A percentile compares a stretch with the other conserved stretches of the same genome.
Conservation (phyloP, 192 early-diverging fungal genomes). For the Backusella tuberculispora region DNA sequence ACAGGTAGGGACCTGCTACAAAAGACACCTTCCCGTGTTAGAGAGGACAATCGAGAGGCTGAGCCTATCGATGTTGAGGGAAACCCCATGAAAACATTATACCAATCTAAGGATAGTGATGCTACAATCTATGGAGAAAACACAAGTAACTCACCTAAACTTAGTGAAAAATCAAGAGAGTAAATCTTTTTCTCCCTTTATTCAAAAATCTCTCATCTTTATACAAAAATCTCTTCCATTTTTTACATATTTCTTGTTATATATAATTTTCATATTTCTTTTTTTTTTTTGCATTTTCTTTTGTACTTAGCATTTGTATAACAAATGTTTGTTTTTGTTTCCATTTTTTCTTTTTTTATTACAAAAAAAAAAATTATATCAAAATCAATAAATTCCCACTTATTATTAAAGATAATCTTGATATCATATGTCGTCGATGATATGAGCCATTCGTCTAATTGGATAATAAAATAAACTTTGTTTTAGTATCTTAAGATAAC, state of each 20-base stretch:
- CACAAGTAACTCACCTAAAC: neutral
- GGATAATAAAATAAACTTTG: neutral
- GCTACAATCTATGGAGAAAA: neutral
- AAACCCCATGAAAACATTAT: conserved; percentile 5
- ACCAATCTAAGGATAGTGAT: conserved; percentile 13
- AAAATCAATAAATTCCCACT: neutral
- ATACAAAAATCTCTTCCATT: neutral
- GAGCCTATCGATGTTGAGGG: neutral
- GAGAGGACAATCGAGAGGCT: neutral
- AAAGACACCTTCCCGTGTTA: conserved; percentile 12
- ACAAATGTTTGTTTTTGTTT: neutral
- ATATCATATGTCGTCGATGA: neutral
- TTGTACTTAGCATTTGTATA: neutral
- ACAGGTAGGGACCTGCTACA: conserved; percentile 26
- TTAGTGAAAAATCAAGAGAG: neutral
- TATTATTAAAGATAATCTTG: conserved; percentile 1
- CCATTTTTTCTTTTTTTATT: too few species aligned
- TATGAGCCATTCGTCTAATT: neutral
- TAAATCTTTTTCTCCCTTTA: neutral
- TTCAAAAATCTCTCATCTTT: neutral
- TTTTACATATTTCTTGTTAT: neutral
- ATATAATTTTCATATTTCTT: neutral
- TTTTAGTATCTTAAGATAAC: neutral
- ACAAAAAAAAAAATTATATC: neutral
- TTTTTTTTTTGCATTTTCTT: neutral